Conservation (phyloP, 352 stramenopile species). For the Phytophthora sansomeana region DNA sequence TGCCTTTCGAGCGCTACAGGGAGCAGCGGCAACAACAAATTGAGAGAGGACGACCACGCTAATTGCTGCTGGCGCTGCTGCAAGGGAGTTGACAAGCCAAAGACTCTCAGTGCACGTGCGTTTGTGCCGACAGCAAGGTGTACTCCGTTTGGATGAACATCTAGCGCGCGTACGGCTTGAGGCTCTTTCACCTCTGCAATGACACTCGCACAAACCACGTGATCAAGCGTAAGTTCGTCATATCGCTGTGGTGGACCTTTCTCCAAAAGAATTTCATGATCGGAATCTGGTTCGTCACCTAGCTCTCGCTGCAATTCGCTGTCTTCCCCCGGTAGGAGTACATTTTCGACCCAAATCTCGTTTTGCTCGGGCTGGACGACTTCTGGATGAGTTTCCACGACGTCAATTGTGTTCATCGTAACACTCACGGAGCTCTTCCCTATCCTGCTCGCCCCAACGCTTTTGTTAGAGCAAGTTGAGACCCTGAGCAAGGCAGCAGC, state of each 20-base stretch:
- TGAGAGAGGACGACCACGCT: conserved; percentile 15
- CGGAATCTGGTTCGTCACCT: not conserved
- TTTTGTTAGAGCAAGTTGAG: conserved; percentile 3
- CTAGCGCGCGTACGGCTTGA: conserved; percentile 65
- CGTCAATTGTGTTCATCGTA: not conserved
- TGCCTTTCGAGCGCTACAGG: conserved; percentile 63
- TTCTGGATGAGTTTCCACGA: not conserved
- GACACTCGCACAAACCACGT: conserved; percentile 55
- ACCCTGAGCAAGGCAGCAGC: not conserved
- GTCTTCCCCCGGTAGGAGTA: not conserved
- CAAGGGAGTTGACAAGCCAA: conserved; percentile 46
- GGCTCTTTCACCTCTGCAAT: conserved; percentile 61
- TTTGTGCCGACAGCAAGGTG: conserved; percentile 74
- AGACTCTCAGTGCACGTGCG: conserved; percentile 58
- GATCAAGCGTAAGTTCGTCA: conserved; percentile 46
- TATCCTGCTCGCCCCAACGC: not conserved
- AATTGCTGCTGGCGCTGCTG: conserved; percentile 17
- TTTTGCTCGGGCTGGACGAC: not conserved
- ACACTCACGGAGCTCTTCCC: not conserved
- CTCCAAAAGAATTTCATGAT: not conserved
- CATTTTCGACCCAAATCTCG: not conserved
- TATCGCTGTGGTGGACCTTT: conserved; percentile 31
- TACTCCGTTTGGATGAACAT: conserved; percentile 43
- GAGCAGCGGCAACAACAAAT: conserved; percentile 53
- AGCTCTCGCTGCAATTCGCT: conserved; percentile 2